These are phyloP conservation scores for Clathrospora elynae DNA, from an alignment of 2,329 filamentous ascomycete genomes.

Conservation along the genomic window DNA sequence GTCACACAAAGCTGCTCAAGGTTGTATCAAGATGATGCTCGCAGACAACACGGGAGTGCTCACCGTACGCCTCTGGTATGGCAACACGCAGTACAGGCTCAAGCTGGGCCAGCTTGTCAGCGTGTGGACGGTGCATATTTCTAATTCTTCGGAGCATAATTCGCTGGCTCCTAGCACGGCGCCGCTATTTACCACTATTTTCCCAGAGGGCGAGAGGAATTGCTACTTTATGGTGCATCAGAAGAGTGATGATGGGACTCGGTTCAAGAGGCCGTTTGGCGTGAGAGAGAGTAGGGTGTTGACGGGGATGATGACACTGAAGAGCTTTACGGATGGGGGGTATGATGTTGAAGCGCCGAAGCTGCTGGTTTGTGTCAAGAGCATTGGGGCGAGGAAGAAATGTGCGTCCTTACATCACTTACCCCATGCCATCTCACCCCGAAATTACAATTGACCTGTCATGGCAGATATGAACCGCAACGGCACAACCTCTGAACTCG, in stretches of 20 bases:
- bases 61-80: constrained; percentile 61
- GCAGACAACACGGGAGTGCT: constrained; percentile 62
- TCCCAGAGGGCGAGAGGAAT: constrained; percentile 60
- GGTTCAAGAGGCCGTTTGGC: constrained; percentile 56
- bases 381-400: constrained; percentile 59
- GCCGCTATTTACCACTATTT: constrained; percentile 60
- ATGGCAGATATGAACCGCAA: constrained; percentile 54
- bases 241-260: constrained; percentile 51
- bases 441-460: too few species aligned
- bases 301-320: constrained; percentile 61
- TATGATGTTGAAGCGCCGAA: constrained; percentile 59
- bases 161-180: constrained; percentile 52
- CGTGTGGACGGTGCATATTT: constrained; percentile 63
- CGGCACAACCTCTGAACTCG: constrained; percentile 52
- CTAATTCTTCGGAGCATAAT: constrained; percentile 51
- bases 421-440: too few species aligned
- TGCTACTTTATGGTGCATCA: constrained; percentile 61
- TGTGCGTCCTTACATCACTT: constrained; percentile 35
- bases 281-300: constrained; percentile 45
- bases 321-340: constrained; percentile 60
- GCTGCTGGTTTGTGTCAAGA: constrained; percentile 64
- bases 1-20: constrained; percentile 53
- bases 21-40: constrained; percentile 61
- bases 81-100: constrained; percentile 49
- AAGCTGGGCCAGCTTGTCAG: constrained; percentile 61